Evolutionary conservation across 257 asterid genomes (phyloP).

Genomic region (Solanum tacnaense): DNA sequence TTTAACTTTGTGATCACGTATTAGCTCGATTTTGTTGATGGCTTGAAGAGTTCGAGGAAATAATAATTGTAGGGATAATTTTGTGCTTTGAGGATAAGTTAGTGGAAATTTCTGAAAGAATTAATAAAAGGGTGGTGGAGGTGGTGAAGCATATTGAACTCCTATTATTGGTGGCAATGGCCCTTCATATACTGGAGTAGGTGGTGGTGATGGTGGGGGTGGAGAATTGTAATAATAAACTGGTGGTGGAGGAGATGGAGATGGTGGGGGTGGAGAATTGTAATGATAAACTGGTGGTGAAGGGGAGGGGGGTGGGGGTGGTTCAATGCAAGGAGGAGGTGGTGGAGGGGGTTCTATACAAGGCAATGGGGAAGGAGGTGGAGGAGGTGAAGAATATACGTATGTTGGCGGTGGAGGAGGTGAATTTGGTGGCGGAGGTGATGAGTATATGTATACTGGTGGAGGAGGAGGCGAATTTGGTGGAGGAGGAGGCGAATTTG

Average conservation of each 20-base stretch:
- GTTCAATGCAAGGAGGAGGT: conserved; percentile 49
- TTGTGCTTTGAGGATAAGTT: conserved; percentile 23
- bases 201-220: conserved; percentile 42
- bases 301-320: conserved; percentile 39
- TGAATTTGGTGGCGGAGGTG: conserved; percentile 29
- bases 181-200: conserved; percentile 44
- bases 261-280: conserved; percentile 27
- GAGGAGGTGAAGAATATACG: conserved; percentile 27
- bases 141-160: conserved; percentile 85
- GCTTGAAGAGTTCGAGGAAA: not conserved
- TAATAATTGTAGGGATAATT: conserved; percentile 16
- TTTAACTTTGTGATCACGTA: conserved; percentile 3
- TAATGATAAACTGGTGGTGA: conserved; percentile 21
- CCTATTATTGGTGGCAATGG: conserved; percentile 71
- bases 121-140: conserved; percentile 89
- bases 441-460: conserved; percentile 19
- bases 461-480: conserved; percentile 40
- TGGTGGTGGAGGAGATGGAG: conserved; percentile 10
- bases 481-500: not conserved
- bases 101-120: conserved; percentile 49
- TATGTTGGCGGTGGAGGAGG: conserved; percentile 34
- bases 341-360: conserved; percentile 38
- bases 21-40: conserved; percentile 17
- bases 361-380: conserved; percentile 24
- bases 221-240: conserved; percentile 5